phyloP scores from a whole-genome alignment of 768 basidiomycete species.

The Xanthoconium purpureum region DNA sequence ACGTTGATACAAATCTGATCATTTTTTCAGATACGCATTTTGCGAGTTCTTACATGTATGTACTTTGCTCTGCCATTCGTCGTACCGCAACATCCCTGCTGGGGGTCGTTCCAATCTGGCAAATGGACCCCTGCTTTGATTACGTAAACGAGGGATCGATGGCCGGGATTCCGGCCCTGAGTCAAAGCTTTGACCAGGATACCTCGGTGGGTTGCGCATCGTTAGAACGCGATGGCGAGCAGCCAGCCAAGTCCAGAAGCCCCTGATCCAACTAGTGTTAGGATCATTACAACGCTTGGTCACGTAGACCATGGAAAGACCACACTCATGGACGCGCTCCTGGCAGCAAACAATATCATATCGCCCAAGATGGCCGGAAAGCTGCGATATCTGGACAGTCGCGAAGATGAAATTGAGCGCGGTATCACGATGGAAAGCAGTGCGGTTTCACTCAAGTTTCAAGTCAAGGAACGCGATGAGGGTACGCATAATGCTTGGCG shows the following conservation, averaged over 20 bases:
- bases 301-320: slow-evolving; percentile 98
- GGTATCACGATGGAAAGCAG: slow-evolving; percentile 99
- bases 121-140: background rate
- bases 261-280: slow-evolving; percentile 46
- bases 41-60: too few species aligned
- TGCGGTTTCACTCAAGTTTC: slow-evolving; percentile 87
- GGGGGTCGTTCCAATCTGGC: too few species aligned
- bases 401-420: slow-evolving; percentile 95
- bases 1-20: background rate
- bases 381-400: slow-evolving; percentile 89
- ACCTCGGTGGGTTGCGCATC: background rate
- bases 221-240: slow-evolving; percentile 18
- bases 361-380: slow-evolving; percentile 93
- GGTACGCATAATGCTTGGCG: slow-evolving; percentile 44
- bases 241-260: slow-evolving; percentile 12
- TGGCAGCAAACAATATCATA: slow-evolving; percentile 98
- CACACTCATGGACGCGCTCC: slow-evolving; percentile 89
- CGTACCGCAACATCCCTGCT: too few species aligned
- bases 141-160: slow-evolving; percentile 1
- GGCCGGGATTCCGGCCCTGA: background rate
- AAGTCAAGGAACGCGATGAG: slow-evolving; percentile 64
- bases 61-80: too few species aligned
- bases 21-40: background rate
- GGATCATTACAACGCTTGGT: slow-evolving; percentile 82
- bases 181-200: background rate